These are phyloP conservation scores for Ephemerocybe angulata DNA, from an alignment of 768 basidiomycete genomes.

Conservation along the genomic window DNA sequence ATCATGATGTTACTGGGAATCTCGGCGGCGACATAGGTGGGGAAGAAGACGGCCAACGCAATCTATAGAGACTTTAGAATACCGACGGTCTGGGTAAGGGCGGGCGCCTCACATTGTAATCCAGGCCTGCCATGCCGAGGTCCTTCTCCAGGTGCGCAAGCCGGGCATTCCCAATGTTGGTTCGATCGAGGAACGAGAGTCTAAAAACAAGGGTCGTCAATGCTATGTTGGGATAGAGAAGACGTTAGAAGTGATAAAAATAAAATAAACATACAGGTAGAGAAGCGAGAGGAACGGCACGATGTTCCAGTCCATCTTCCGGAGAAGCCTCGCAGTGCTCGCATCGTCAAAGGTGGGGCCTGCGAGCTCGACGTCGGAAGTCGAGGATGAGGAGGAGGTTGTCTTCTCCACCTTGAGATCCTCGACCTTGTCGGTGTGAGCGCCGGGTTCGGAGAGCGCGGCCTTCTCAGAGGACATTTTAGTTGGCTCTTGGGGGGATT, in stretches of 20 bases:
- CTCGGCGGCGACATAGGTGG: constrained; percentile 29
- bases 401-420: not conserved
- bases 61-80: constrained; percentile 13
- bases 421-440: constrained; percentile 5
- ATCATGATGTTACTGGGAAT: constrained; percentile 33
- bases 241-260: no score
- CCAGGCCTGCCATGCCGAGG: constrained; percentile 24
- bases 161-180: constrained; percentile 31
- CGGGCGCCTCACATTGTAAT: constrained; percentile 22
- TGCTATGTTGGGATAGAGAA: not conserved
- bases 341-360: constrained; percentile 4
- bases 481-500: not conserved
- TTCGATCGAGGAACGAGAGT: constrained; percentile 30
- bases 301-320: constrained; percentile 31
- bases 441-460: not conserved
- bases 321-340: constrained; percentile 16
- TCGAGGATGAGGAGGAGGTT: not conserved
- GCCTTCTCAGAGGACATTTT: constrained; percentile 9
- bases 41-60: constrained; percentile 30
- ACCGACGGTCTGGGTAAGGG: not conserved
- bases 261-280: constrained; percentile 22
- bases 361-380: constrained; percentile 1
- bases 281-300: constrained; percentile 29
- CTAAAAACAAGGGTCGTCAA: constrained; percentile 11
- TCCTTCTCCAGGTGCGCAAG: constrained; percentile 25